A percentile compares a stretch with the other conserved stretches of the same genome.
These are phyloP conservation scores for Chalciporus chontae DNA, from an alignment of 768 basidiomycete species.

Conservation along the genomic window DNA sequence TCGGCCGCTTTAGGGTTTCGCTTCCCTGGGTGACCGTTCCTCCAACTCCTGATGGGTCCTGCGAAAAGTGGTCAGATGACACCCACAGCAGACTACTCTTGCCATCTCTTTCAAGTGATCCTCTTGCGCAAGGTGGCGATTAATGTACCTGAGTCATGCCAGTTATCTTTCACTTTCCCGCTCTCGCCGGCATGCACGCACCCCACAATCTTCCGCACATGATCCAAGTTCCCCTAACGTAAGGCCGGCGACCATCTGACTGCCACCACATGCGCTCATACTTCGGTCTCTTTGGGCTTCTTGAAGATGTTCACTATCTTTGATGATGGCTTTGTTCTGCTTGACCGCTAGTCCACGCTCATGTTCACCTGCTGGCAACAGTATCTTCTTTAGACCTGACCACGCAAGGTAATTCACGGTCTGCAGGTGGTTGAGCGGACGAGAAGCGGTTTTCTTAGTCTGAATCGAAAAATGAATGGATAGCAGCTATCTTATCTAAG, in stretches of 20 bases:
- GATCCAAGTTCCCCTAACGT: constrained; percentile 27
- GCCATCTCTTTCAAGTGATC: constrained; percentile 23
- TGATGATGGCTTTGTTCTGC: too few species aligned
- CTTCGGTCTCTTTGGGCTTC: constrained; percentile 7
- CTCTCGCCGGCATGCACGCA: constrained; percentile 7
- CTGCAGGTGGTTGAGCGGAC: too few species aligned
- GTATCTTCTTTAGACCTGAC: too few species aligned
- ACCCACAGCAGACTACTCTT: too few species aligned
- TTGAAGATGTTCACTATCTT: too few species aligned
- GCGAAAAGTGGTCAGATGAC: neutral
- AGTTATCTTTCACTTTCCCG: neutral
- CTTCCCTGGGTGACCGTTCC: too few species aligned
- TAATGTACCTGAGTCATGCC: constrained; percentile 24
- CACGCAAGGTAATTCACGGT: too few species aligned
- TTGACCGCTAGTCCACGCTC: too few species aligned
- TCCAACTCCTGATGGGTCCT: too few species aligned
- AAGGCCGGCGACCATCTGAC: neutral
- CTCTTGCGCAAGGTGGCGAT: constrained; percentile 28
- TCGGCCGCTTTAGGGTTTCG: neutral
- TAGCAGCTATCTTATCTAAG: constrained; percentile 22
- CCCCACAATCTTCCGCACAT: constrained; percentile 34
- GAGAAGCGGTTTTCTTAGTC: too few species aligned
- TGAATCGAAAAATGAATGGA: too few species aligned
- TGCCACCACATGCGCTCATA: constrained; percentile 13
- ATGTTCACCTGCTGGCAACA: too few species aligned